Percentiles rank a stretch among this genome's conserved stretches.
Evolutionary conservation across 805 yeast species (phyloP).

Genomic region (Yamadazyma olivae): DNA sequence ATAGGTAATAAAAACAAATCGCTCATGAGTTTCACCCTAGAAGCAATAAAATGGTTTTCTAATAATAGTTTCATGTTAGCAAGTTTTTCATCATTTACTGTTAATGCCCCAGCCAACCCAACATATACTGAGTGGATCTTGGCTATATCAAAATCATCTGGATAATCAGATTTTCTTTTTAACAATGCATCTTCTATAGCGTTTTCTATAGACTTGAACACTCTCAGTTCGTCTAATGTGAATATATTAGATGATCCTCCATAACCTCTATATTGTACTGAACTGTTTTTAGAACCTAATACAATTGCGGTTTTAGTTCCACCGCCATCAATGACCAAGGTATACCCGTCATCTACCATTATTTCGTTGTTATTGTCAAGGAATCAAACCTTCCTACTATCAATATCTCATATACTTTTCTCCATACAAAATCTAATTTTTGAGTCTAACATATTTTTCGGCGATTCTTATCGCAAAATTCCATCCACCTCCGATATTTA

Average conservation of each 20-base stretch:
- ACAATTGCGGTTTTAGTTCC: conserved; percentile 1
- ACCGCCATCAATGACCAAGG: conserved; percentile 3
- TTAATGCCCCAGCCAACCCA: conserved; percentile 2
- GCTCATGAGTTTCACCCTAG: conserved; percentile 1
- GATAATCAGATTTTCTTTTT: background rate
- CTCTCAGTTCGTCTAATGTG: background rate
- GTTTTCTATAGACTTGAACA: background rate
- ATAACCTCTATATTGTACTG: background rate
- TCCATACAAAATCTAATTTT: too few relatives aligned
- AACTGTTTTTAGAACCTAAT: background rate
- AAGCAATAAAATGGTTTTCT: background rate
- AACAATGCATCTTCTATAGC: background rate
- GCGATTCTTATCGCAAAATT: too few relatives aligned
- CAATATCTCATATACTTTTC: background rate
- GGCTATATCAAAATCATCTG: background rate
- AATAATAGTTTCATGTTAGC: background rate
- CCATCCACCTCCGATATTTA: too few relatives aligned
- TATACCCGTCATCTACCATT: too few relatives aligned
- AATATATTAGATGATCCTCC: conserved; percentile 2
- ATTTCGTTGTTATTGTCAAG: too few relatives aligned
- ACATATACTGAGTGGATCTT: background rate
- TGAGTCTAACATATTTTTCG: too few relatives aligned
- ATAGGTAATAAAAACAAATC: conserved; percentile 1
- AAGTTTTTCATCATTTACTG: background rate
- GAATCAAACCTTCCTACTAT: too few relatives aligned